Conservation (phyloP, 2,329 filamentous ascomycete species). For the Epichloe festucae region DNA sequence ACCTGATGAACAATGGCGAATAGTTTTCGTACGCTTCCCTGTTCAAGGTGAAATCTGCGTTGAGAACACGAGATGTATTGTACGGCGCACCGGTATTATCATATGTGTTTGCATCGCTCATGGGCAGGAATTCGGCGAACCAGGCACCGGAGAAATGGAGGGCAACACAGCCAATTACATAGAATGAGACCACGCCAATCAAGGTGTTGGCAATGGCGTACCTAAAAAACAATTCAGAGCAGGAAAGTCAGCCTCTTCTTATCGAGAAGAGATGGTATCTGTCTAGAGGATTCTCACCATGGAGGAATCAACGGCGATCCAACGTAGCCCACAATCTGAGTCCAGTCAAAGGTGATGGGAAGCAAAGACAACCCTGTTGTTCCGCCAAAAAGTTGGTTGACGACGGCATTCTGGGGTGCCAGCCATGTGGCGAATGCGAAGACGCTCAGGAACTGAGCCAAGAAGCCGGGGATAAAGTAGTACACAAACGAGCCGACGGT, state of each 20-base stretch:
- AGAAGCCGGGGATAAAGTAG: conserved; percentile 57
- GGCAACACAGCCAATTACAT: conserved; percentile 42
- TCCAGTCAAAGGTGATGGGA: conserved; percentile 68
- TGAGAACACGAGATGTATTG: conserved; percentile 51
- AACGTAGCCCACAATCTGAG: conserved; percentile 55
- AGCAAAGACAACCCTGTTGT: conserved; percentile 53
- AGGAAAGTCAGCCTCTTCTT: no score
- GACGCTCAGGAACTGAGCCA: conserved; percentile 55
- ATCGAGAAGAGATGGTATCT: no score
- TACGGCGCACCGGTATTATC: conserved; percentile 56
- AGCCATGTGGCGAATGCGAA: conserved; percentile 65
- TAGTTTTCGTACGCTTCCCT: conserved; percentile 51
- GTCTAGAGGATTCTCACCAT: conserved; percentile 32
- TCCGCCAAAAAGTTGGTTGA: conserved; percentile 65
- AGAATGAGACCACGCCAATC: conserved; percentile 53
- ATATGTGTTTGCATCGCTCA: conserved; percentile 57
- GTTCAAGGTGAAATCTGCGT: conserved; percentile 47
- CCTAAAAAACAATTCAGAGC: conserved; percentile 21
- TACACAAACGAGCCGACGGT: conserved; percentile 47
- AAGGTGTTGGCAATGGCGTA: conserved; percentile 62
- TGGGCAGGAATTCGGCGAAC: conserved; percentile 52
- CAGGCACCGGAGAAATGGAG: conserved; percentile 55
- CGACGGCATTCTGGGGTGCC: conserved; percentile 49
- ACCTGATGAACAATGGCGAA: conserved; percentile 53
- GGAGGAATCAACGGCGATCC: conserved; percentile 57